A percentile compares a stretch with the other conserved stretches of the same genome.
These are phyloP conservation scores for Xerocomellus chrysenteron DNA, from an alignment of 768 basidiomycete species.

Conservation along the genomic window DNA sequence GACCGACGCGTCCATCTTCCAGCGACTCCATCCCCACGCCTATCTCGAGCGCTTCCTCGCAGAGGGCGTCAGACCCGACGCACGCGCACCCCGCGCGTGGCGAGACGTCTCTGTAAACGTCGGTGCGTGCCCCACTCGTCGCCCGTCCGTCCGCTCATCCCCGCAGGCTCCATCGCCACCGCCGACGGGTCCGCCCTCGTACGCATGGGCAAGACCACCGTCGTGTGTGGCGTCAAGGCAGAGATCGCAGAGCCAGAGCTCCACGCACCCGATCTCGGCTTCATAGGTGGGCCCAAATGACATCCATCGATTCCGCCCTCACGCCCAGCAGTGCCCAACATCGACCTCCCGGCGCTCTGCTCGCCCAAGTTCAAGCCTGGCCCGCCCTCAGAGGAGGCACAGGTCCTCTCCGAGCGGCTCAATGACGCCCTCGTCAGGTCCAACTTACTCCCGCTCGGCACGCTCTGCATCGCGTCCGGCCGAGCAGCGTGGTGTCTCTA, in stretches of 20 bases:
- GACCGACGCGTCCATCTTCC: conserved; percentile 52
- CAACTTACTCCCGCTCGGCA: conserved; percentile 57
- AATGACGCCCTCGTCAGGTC: conserved; percentile 76
- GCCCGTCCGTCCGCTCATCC: not conserved
- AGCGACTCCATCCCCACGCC: conserved; percentile 82
- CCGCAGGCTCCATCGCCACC: conserved; percentile 85
- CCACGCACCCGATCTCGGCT: conserved; percentile 71
- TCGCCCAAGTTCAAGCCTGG: conserved; percentile 94
- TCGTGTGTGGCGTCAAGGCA: conserved; percentile 95
- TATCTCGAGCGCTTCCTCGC: conserved; percentile 87
- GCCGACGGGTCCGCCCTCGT: conserved; percentile 93
- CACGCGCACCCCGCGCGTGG: conserved; percentile 67
- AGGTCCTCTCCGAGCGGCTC: conserved; percentile 81
- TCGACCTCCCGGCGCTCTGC: conserved; percentile 92
- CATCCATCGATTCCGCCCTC: not conserved
- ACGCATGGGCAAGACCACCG: conserved; percentile 86
- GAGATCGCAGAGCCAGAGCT: conserved; percentile 91
- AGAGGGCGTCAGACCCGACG: conserved; percentile 81
- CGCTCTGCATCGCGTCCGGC: conserved; percentile 76
- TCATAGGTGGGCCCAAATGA: conserved; percentile 55
- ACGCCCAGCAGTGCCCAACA: conserved; percentile 72
- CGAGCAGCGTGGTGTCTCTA: conserved; percentile 94
- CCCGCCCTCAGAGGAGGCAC: conserved; percentile 92
- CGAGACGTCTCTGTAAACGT: conserved; percentile 75
- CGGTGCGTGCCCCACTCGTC: conserved; percentile 49